Evolutionary conservation across 805 yeast genomes (phyloP).

Genomic region (Kockiozyma suomiensis): DNA sequence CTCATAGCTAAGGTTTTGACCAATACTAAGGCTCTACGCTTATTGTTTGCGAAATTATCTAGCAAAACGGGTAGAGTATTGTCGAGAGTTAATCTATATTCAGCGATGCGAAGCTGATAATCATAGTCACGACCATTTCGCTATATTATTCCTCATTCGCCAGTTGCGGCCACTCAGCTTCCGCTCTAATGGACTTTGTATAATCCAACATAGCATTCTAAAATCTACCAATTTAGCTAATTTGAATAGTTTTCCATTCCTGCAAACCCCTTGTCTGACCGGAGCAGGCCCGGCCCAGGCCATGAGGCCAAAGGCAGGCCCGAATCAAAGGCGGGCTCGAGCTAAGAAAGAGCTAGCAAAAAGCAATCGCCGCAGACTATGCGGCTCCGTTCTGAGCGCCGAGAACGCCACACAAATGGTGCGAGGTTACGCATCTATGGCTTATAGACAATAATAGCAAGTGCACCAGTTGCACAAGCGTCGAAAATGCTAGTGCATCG

Average conservation of each 20-base stretch:
- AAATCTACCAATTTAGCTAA: too few species aligned
- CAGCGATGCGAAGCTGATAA: neutral
- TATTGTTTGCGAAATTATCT: too few species aligned
- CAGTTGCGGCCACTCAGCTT: too few species aligned
- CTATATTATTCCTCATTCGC: neutral
- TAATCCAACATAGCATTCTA: too few species aligned
- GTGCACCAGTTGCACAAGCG: neutral
- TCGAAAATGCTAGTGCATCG: neutral
- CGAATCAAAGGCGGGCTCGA: neutral
- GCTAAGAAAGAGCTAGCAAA: neutral
- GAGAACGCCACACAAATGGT: neutral
- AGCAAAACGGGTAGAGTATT: too few species aligned
- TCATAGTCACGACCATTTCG: neutral
- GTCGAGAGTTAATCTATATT: too few species aligned
- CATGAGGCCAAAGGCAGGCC: neutral
- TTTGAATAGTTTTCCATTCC: too few species aligned
- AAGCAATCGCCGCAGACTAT: neutral
- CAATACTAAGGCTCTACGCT: too few species aligned
- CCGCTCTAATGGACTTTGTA: too few species aligned
- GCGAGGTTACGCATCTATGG: neutral
- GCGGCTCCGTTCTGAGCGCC: slow-evolving; percentile 12
- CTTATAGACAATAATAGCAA: neutral
- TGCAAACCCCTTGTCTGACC: too few species aligned
- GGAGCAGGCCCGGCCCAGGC: slow-evolving; percentile 9
- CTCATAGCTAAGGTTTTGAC: too few species aligned